These are phyloP conservation scores for Yarrowia divulgata DNA, from an alignment of 805 yeast genomes.

Conservation along the genomic window DNA sequence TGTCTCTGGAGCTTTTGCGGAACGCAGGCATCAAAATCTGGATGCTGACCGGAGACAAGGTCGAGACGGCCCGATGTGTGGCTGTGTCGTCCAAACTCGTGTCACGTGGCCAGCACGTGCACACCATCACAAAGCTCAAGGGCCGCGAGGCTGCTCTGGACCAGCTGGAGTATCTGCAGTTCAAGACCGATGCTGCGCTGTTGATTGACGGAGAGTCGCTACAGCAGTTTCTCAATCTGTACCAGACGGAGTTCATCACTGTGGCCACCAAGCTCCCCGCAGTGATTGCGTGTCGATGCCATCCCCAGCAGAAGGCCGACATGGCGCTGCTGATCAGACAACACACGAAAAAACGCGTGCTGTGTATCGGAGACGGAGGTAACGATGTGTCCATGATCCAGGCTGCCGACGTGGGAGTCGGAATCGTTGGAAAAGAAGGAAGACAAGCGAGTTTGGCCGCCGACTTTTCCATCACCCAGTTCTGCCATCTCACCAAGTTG, in stretches of 20 bases:
- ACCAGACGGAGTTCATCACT: slow-evolving; percentile 74
- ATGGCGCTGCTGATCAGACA: slow-evolving; percentile 81
- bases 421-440: slow-evolving; percentile 98
- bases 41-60: slow-evolving; percentile 99
- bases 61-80: slow-evolving; percentile 97
- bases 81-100: slow-evolving; percentile 94
- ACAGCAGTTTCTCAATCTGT: slow-evolving; percentile 67
- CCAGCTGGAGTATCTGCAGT: slow-evolving; percentile 73
- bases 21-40: slow-evolving; percentile 98
- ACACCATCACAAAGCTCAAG: slow-evolving; percentile 73
- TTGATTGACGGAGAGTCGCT: slow-evolving; percentile 94
- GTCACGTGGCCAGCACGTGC: slow-evolving; percentile 92
- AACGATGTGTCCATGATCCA: slow-evolving; percentile 99
- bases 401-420: slow-evolving; percentile 98
- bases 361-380: slow-evolving; percentile 99
- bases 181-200: slow-evolving; percentile 73
- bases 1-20: slow-evolving; percentile 87
- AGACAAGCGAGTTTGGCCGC: slow-evolving; percentile 97
- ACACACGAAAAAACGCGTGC: slow-evolving; percentile 85
- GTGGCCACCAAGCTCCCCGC: slow-evolving; percentile 83
- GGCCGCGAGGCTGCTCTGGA: slow-evolving; percentile 72
- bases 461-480: slow-evolving; percentile 92
- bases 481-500: slow-evolving; percentile 84
- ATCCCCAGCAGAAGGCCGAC: slow-evolving; percentile 98
- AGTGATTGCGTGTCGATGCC: slow-evolving; percentile 97